Evolutionary conservation across 805 yeast species (phyloP), one percentile per base, ranked within the genome.

Genomic region (Pichia exigua): DNA sequence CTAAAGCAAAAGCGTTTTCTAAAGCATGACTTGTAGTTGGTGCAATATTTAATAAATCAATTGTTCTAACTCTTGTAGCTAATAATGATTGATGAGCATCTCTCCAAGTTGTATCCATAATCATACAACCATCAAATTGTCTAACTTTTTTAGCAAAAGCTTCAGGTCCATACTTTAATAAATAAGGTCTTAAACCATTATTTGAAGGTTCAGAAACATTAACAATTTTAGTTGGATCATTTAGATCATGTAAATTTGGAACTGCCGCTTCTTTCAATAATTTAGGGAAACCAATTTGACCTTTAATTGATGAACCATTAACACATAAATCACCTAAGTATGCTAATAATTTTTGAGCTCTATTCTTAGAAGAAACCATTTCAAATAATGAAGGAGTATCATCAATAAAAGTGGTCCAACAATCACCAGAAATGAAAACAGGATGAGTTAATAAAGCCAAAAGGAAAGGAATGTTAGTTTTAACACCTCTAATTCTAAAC

Each of bases 91-190:
- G 99, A 73, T 94, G 99, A 39, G 99, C 99, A 72, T 94, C 99
- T 82, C 99, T 89, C 99, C 99, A 94, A 11, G 99, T 94, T 50
- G 99, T 94, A 70, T 94, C 99, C 88, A 95, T 94, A 63, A 94
- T 73, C 69, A 94, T 75, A 59, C 96, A 84, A 63, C 99, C 99
- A 50, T 87, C 74, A 72, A 81, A 83, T 18, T 73, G 69, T 68
- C 97, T 82, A 54, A 94, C 96, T 63, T 87, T 84, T 72, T 83
- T 78, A 60, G 97, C 96, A 66, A 94, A 94, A 32, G 75, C 87
- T 50, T 78, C 94, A 30, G 99, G 95, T 52, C 99, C 99, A 61
- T 85, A 75, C 60, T 81, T 82, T 54, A 92, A 72, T 52, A 94
- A 74, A 24, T 89, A 83, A 63, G 91, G 84, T 77, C 98, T 85